A percentile compares a stretch with the other conserved stretches of the same genome.
phyloP scores from a whole-genome alignment of 768 basidiomycete genomes.

The Boletus huronensis region DNA sequence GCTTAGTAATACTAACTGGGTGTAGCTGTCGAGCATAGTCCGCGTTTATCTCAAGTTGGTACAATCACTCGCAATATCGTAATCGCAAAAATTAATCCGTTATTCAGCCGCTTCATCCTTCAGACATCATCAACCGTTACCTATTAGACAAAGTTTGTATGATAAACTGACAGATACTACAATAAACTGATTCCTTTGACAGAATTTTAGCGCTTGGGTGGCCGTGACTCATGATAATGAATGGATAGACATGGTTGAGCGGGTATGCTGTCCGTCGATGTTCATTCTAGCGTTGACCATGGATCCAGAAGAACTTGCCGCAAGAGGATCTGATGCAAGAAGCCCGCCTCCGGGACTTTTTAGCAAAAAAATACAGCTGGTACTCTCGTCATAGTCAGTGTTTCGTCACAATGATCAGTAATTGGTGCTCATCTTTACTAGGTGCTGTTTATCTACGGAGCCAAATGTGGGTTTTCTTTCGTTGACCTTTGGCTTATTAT shows the following conservation, averaged over 20 bases:
- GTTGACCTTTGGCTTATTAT: not conserved
- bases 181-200: not conserved
- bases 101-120: constrained; percentile 4
- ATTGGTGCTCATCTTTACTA: too few relatives aligned
- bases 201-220: constrained; percentile 1
- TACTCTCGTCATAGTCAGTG: too few relatives aligned
- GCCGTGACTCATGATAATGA: constrained; percentile 9
- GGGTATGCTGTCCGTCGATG: not conserved
- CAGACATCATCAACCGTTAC: constrained; percentile 6
- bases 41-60: not conserved
- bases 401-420: too few relatives aligned
- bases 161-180: too few relatives aligned
- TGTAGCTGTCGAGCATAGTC: not conserved
- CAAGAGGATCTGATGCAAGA: not conserved
- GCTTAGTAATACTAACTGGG: too few relatives aligned
- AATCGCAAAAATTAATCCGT: not conserved
- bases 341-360: not conserved
- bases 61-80: not conserved
- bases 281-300: not conserved
- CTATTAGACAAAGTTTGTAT: constrained; percentile 6
- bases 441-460: constrained; percentile 3
- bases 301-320: not conserved
- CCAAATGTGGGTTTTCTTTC: not conserved
- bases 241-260: constrained; percentile 8
- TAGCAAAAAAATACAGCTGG: not conserved